A percentile compares a stretch with the other conserved stretches of the same genome.
These are phyloP conservation scores for Pseudocercospora ulei DNA, from an alignment of 2,329 filamentous ascomycete genomes.

Conservation along the genomic window DNA sequence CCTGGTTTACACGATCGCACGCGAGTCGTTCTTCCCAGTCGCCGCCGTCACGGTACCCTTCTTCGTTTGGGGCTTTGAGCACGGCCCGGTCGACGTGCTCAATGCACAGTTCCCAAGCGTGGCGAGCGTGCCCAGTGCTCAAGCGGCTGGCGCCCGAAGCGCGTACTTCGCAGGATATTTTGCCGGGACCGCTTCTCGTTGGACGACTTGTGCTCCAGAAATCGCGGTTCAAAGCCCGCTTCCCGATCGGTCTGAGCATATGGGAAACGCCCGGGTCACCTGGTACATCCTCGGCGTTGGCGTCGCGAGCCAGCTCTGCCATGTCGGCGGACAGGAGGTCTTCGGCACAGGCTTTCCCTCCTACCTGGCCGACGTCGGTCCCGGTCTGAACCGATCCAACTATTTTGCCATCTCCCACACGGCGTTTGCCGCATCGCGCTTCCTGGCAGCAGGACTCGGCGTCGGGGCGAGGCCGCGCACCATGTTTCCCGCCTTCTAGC, in stretches of 20 bases:
- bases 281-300: constrained; percentile 50
- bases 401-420: constrained; percentile 49
- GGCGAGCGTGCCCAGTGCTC: constrained; percentile 50
- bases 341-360: constrained; percentile 42
- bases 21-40: constrained; percentile 62
- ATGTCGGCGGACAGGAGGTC: constrained; percentile 52
- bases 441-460: constrained; percentile 46
- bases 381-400: constrained; percentile 34
- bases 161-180: constrained; percentile 65
- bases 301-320: constrained; percentile 50
- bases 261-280: constrained; percentile 44
- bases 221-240: constrained; percentile 55
- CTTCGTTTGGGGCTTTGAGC: constrained; percentile 83
- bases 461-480: constrained; percentile 50
- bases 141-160: constrained; percentile 58
- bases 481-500: constrained; percentile 47
- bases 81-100: constrained; percentile 72
- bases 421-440: constrained; percentile 50
- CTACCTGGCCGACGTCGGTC: constrained; percentile 39
- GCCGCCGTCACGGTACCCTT: constrained; percentile 70
- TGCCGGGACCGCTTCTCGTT: constrained; percentile 57
- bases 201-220: constrained; percentile 50
- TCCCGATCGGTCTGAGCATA: constrained; percentile 51
- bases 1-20: constrained; percentile 54
- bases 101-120: constrained; percentile 60